Base-by-base conservation (phyloP, 805 yeast species). In the Spathaspora girioi region DNA sequence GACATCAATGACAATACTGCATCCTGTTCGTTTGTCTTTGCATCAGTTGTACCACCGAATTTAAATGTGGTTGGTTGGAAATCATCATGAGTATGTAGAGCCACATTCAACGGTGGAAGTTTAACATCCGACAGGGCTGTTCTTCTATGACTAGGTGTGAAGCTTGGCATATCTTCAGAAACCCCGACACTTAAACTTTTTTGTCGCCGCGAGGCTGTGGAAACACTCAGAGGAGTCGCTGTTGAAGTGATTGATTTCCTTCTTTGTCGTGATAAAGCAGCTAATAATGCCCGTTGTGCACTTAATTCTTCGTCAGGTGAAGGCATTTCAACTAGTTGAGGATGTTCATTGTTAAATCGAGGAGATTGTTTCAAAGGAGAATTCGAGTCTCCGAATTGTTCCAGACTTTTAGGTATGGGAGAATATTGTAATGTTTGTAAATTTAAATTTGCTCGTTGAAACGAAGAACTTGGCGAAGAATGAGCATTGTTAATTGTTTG, bases 1-100 rank as follows among this genome's bases (percentile, higher is more conserved):
- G 83, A 77, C 75, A 81, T 81, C 48, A 81, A 67, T 19, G 84
- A 79, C 59, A 76, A 66, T 10, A 81, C 76, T 6, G 85, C 85
- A 46, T 80, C 84, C 57, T 80, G 80, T 54, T 81, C 85, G 46
- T 66, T 62, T 54, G 65, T 63, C 20, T 58, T 53, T 17, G 47
- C 51, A 15, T 52, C 50, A 35, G 23, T 43, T 38, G 15, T 27
- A 29, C 19, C 46, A 20, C 19, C 46, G 15, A 14, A 43, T 45
- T n/a, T 45, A 23, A 23, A 38, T 42, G 31, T 15, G 38, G n/a
- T 47, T 27, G 43, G 43, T 40, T 27, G 50, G 46, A 31, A 38
- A 12, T 50, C 43, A 19, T 50, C 53, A 26, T 44, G 49, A 8
- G 31, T 17, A 32, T 47, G 49, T 10, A 64, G 51, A 2, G 68